Conservation (phyloP, 2,329 filamentous ascomycete genomes). For the Xylariaceae sp. region DNA sequence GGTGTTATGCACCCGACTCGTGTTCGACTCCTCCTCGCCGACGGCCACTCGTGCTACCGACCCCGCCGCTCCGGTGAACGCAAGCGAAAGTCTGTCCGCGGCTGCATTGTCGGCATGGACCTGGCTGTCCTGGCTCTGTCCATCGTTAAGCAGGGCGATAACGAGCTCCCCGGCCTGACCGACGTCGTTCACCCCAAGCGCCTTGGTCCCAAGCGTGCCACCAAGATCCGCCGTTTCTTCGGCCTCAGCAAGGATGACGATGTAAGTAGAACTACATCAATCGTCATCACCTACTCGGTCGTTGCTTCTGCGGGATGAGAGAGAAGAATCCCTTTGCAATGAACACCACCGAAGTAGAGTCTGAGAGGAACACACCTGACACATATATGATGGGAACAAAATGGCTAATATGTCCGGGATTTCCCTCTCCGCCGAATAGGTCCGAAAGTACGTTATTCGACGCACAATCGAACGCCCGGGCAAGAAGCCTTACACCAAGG, state of each 20-base stretch:
- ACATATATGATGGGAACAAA: constrained; percentile 24
- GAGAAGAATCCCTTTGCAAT: constrained; percentile 50
- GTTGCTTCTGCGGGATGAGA: constrained; percentile 50
- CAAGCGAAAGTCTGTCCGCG: constrained; percentile 98
- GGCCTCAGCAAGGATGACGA: constrained; percentile 99
- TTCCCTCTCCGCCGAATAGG: constrained; percentile 58
- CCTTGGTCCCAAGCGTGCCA: constrained; percentile 98
- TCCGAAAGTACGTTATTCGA: constrained; percentile 99
- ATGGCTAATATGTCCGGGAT: constrained; percentile 48
- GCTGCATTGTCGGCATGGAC: constrained; percentile 97
- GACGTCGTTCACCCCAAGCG: constrained; percentile 99
- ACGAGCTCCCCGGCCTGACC: constrained; percentile 93
- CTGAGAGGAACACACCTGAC: constrained; percentile 39
- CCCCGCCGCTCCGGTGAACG: constrained; percentile 97
- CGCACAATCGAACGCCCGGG: constrained; percentile 97
- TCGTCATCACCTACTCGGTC: constrained; percentile 74
- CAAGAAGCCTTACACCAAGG: constrained; percentile 99
- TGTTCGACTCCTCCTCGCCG: constrained; percentile 94
- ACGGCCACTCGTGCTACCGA: constrained; percentile 99
- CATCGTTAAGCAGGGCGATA: constrained; percentile 98
- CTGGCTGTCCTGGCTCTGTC: constrained; percentile 91
- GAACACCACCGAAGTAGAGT: constrained; percentile 53
- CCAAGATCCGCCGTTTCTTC: constrained; percentile 99
- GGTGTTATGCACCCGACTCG: constrained; percentile 98
- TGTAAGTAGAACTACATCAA: constrained; percentile 75